phyloP scores from a whole-genome alignment of 1,139 yeast genomes.

The Debaryomycetaceae sp. region DNA sequence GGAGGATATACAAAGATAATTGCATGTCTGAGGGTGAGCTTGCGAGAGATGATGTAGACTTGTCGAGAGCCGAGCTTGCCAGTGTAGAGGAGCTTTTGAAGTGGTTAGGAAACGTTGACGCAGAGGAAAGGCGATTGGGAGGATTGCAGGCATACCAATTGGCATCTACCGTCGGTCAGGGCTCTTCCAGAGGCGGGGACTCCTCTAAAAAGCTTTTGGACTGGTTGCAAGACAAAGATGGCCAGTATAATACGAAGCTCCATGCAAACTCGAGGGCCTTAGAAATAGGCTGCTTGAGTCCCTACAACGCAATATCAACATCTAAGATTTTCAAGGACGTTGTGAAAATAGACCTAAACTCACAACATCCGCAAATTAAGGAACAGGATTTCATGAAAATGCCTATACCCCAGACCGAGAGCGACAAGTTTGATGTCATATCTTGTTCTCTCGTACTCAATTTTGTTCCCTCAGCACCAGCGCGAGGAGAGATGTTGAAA shows the following conservation, averaged over 20 bases:
- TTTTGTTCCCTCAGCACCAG: conserved; percentile 71
- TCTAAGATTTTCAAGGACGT: conserved; percentile 46
- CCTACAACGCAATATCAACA: conserved; percentile 65
- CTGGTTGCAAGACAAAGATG: conserved; percentile 48
- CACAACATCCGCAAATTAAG: conserved; percentile 67
- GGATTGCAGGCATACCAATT: conserved; percentile 73
- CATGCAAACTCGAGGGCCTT: conserved; percentile 40
- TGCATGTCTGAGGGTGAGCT: conserved; percentile 7
- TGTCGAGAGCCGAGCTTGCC: conserved; percentile 19
- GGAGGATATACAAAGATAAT: conserved; percentile 2
- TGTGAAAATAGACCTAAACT: conserved; percentile 71
- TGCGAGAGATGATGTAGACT: conserved; percentile 11
- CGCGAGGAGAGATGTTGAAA: conserved; percentile 73
- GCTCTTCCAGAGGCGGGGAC: conserved; percentile 78
- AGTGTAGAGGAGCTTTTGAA: conserved; percentile 13
- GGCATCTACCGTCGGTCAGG: conserved; percentile 89
- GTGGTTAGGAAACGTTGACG: conserved; percentile 52
- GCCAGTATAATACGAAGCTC: conserved; percentile 10
- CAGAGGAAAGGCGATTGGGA: conserved; percentile 58
- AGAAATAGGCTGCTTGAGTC: conserved; percentile 80
- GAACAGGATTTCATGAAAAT: conserved; percentile 85
- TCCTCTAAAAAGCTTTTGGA: conserved; percentile 71
- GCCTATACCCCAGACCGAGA: conserved; percentile 48
- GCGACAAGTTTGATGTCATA: conserved; percentile 56
- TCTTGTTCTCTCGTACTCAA: conserved; percentile 86